A percentile compares a stretch with the other conserved stretches of the same genome.
These are phyloP conservation scores for Anisodus tanguticus DNA, from an alignment of 257 asterid species.

Conservation along the genomic window DNA sequence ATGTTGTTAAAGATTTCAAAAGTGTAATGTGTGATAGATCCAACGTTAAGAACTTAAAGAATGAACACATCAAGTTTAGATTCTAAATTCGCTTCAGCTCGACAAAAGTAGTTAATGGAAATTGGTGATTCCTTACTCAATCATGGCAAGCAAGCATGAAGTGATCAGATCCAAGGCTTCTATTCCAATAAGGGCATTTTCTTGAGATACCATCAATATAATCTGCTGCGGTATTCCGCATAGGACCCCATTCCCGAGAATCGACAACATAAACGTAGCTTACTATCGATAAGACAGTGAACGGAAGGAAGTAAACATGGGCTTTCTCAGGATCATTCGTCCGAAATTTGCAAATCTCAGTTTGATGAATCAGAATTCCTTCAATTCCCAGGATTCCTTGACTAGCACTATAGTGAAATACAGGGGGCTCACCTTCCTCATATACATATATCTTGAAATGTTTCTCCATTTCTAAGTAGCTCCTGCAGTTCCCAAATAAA, in stretches of 20 bases:
- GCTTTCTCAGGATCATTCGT: constrained; percentile 51
- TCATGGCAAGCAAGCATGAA: constrained; percentile 50
- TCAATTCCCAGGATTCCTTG: constrained; percentile 57
- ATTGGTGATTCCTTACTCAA: constrained; percentile 47
- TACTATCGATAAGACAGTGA: constrained; percentile 53
- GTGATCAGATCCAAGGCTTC: constrained; percentile 49
- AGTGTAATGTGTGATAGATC: background rate
- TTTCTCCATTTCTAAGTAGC: constrained; percentile 73
- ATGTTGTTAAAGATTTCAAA: background rate
- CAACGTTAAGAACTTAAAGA: background rate
- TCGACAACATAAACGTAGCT: constrained; percentile 41
- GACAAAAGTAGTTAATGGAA: background rate
- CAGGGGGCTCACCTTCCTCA: constrained; percentile 68
- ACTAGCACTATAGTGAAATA: constrained; percentile 60
- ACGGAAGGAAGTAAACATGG: constrained; percentile 48
- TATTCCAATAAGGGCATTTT: constrained; percentile 58
- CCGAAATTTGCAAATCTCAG: constrained; percentile 57
- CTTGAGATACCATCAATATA: constrained; percentile 49
- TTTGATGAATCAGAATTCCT: constrained; percentile 59
- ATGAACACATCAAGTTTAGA: background rate
- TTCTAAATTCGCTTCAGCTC: background rate
- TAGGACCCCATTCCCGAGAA: constrained; percentile 54
- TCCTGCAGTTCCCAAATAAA: constrained; percentile 41
- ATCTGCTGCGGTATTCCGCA: constrained; percentile 55
- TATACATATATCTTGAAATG: constrained; percentile 53